Evolutionary conservation across 2,329 filamentous ascomycete species (phyloP), one percentile per base, ranked within the genome.

Genomic region (Macroventuria anomochaeta): DNA sequence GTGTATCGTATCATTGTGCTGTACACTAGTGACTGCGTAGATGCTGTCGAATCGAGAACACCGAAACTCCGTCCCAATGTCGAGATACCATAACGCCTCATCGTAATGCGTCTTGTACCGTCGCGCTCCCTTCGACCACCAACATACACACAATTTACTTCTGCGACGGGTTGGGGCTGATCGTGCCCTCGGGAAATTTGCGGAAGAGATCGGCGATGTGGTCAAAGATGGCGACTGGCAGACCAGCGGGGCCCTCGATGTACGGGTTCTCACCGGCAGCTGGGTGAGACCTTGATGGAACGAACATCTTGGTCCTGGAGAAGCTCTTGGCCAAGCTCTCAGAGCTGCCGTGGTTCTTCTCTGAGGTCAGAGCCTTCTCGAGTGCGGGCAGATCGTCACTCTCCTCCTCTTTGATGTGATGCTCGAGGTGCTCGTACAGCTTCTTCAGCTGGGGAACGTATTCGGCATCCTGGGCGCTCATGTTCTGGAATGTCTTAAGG

Each of bases 171-270:
- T 70, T 69, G 1, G 60, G 62, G 18, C 50, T 55, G 26, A 51
- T 43, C 40, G 48, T 72, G 47, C 72, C 51, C 21, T 78, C 70
- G 2, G 81, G 82, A 59, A 85, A 87, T 64, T 80, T 82, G 17
- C 79, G 71, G 58, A 86, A 84, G 6, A 85, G 43, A 65, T 87
- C 83, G 31, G 71, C 72, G 26, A 87, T 56, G 53, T 78, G 79
- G 65, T 87, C 85, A 15, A 87, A 73, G 0, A 84, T 84, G 12
- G 84, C 82, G 0, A 80, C 72, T 67, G 87, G 56, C 18, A 87
- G 59, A 0, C 81, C 83, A 52, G 77, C 78, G 0, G 77, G 81
- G 0, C 80, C 83, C 75, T 86, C 83, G 53, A 84, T 86, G 0
- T 80, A 81, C 2, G 82, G 82, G 29, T 78, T 77, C 55, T 83